Evolutionary conservation across 768 basidiomycete species (phyloP), one percentile per base, ranked within the genome.

Genomic region (Coprinopsis strossmayeri): DNA sequence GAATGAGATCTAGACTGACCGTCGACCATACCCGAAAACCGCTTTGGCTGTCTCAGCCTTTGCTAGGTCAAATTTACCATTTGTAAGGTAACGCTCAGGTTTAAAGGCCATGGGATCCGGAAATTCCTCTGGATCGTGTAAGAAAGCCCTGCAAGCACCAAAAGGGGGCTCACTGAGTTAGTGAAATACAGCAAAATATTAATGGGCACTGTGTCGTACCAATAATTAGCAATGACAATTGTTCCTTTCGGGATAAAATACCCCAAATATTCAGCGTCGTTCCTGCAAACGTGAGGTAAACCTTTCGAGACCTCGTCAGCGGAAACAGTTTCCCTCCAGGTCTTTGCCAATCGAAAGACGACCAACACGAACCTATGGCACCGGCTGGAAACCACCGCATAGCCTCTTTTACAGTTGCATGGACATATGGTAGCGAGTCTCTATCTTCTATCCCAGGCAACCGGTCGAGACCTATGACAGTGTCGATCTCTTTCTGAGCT

Each of bases 391-490:
- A 40, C 62, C 61, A 60, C 27, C 60, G 49, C 5, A 50, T 43
- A 0, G 48, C 45, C 45, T 72, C 70, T 44, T 66, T 61, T 20
- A 70, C 37, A 7, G 70, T 50, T 1, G 62, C 62, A 24, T 66
- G 60, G 18, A 72, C 48, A 46, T 70, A 76, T 2, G 69, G 68
- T 2, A 73, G 53, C 21, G 50, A 34, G 5, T 41, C 17, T 12
- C 26, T 34, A 37, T 59, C 56, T 13, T 27, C 25, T 30, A 48
- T 49, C 21, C 46, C 49, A 9, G 58, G 58, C 3, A 57, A 40
- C 24, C 52, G 35, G 23, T 42, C 40, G 17, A 48, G 37, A 3
- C 50, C 52, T 5, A 55, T 23, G 17, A 56, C 54, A 13, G 17
- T 9, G 46, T 57, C 58, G 4, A 56, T 45, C 30, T 54, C 53